These are phyloP conservation scores for Vitis hybrid DNA, from an alignment of 177 flowering plant genomes.

Conservation along the genomic window DNA sequence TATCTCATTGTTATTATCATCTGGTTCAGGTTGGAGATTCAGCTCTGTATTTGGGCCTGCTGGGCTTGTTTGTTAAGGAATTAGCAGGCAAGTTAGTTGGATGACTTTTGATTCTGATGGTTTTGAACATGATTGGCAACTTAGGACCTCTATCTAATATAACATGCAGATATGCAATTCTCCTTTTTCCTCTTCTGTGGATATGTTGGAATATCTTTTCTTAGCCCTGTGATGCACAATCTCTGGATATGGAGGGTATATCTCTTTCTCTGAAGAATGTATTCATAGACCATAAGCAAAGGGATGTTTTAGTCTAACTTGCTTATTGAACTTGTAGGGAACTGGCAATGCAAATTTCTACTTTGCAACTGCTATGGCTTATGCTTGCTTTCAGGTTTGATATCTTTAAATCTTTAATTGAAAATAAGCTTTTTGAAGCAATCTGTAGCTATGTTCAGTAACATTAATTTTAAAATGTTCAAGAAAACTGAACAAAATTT, in stretches of 20 bases:
- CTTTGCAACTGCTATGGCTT: slow-evolving; percentile 88
- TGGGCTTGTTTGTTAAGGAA: slow-evolving; percentile 79
- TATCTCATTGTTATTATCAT: background rate
- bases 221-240: slow-evolving; percentile 98
- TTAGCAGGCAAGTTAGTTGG: slow-evolving; percentile 61
- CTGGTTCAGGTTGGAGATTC: slow-evolving; percentile 80
- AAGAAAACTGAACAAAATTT: too few species aligned
- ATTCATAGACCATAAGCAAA: background rate
- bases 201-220: slow-evolving; percentile 80
- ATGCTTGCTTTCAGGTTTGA: slow-evolving; percentile 90
- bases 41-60: slow-evolving; percentile 78
- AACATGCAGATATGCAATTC: slow-evolving; percentile 76
- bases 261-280: slow-evolving; percentile 9
- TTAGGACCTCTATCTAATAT: slow-evolving; percentile 7
- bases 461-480: too few species aligned
- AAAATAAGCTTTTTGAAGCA: too few species aligned
- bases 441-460: too few species aligned
- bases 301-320: background rate
- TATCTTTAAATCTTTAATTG: background rate
- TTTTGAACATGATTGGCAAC: slow-evolving; percentile 8
- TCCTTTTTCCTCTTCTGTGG: slow-evolving; percentile 93
- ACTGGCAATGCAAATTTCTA: slow-evolving; percentile 98
- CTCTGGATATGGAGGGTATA: slow-evolving; percentile 99
- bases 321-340: slow-evolving; percentile 54
- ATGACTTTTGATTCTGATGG: slow-evolving; percentile 8